Base-by-base conservation (phyloP, 768 basidiomycete genomes). In the Nidula microcarpa region DNA sequence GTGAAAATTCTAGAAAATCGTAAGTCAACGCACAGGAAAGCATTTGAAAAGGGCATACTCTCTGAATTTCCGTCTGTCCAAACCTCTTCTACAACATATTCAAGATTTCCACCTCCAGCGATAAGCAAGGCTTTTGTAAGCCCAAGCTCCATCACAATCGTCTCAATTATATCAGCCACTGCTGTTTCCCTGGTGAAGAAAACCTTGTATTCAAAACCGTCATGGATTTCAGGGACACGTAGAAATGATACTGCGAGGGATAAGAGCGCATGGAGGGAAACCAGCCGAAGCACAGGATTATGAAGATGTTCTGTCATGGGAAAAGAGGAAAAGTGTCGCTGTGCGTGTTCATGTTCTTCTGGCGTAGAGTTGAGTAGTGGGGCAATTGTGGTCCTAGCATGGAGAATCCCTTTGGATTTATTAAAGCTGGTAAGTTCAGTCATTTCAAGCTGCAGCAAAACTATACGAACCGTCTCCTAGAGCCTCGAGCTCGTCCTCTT, bases 161-260 rank as follows among this genome's bases (percentile, higher is more conserved):
- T 58, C 33, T 78, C 68, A 45, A 89, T 63, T 13, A 82, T 72
- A 43, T 86, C 79, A n/a, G 71, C 65, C 2, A 84, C 82, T 3
- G 80, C 81, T 46, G 74, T 80, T 2, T 66, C 69, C 51, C 77
- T 76, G 4, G 87, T 80, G 51, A 92, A 73, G 67, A 85, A 94
- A 39, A 82, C 57, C 49, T 76, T 84, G 74, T 86, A 84, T 57
- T 72, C 60, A 60, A 85, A 91, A 2, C 77, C 85, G 59, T 93
- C 91, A 49, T 85, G 79, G 53, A 93, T 81, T 65, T 91, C 87
- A 2, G 89, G 89, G 13, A 93, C 80, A 44, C 87, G 82, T 43
- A 78, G 65, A 66, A 91, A 88, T 0, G 73, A 62, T 37, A 89
- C 61, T 1, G 71, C 67, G 17, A 86, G 43, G 0, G 75, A 74